Evolutionary conservation across 2,329 filamentous ascomycete genomes (phyloP), one percentile per base, ranked within the genome.

Genomic region (Penicillium sp.): DNA sequence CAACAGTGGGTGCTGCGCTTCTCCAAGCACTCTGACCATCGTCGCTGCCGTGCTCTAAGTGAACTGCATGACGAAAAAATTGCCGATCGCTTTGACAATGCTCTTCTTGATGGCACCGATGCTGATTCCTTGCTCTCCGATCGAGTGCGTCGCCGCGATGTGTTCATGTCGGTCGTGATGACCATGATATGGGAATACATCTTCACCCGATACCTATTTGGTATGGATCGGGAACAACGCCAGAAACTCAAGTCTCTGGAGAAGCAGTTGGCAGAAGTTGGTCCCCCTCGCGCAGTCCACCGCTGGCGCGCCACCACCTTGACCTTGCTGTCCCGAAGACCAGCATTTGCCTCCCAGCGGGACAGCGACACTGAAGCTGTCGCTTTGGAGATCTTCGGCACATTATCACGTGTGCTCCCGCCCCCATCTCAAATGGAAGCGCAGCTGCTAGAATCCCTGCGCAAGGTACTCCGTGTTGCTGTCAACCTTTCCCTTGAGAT

Each of bases 141-240:
- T 72, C 89, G 95, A 37, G 89, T 97, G 52, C 87, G 85, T 68
- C 88, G 94, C 58, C 87, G 93, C 57, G 93, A 97, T 72, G 87
- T 97, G 55, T 97, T 99, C 81, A 97, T 97, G 91, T 94, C 92
- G 35, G 92, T 99, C 74, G 90, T 93, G 53, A 97, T 97, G 92
- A 94, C 89, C 58, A 97, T 99, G 92, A 87, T 99, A 49, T 99
- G 92, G 92, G 94, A 99, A 75, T 97, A 95, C 69, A 88, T 99
- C 71, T 99, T 99, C 72, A 97, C 93, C 8, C 87, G 94, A 61
- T 99, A 99, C 73, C 86, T 99, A 25, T 99, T 99, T 72, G 94
- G 94, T 67, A 96, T 99, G 91, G 94, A 99, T 72, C 85, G 92
- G 66, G 94, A 97, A 75, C 94, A 99, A 76, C 86, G 94, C 66